Evolutionary conservation across 2,329 filamentous ascomycete species (phyloP), one percentile per base, ranked within the genome.

Genomic region (Coniochaeta pulveracea): DNA sequence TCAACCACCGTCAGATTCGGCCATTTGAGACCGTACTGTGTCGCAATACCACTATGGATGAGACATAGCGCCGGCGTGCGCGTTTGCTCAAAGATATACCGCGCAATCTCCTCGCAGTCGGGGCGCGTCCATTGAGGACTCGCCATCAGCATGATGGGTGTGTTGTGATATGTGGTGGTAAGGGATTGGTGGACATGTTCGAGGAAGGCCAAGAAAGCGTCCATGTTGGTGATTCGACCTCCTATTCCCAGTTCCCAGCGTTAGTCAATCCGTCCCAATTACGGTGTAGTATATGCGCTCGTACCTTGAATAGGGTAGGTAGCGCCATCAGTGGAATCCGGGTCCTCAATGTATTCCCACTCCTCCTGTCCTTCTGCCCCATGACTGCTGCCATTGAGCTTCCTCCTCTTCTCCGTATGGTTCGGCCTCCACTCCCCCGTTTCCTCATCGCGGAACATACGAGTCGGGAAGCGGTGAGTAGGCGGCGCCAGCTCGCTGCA

Each of bases 61-160:
- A 96, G 69, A 46, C 82, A 88, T 33, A 98, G 81, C 0, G 85
- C 86, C 0, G 91, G 91, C 0, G 85, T 91, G 61, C 89, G 91
- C 52, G 93, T 94, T 59, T 91, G 93, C 58, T 98, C 91, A 49
- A 98, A 98, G 43, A 96, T 76, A 63, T 94, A 98, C 41, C 91
- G 85, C 10, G 88, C 83, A 43, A 98, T 79, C 24, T 72, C 73
- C 58, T 96, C 89, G 52, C 80, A 80, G 55, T 95, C 86, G 40
- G 81, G 79, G 7, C 82, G 76, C 4, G 85, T 86, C 89, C 91
- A 98, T 45, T 79, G 80, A 4, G 91, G 88, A 45, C 93, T 84
- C 6, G 82, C 74, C 57, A 96, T 81, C 41, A 98, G 74, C 54
- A 96, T 70, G 43, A 98, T 85, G 2, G 91, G 88, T 0, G 89